phyloP scores from a whole-genome alignment of 768 basidiomycete genomes.

The Suillus luteus region DNA sequence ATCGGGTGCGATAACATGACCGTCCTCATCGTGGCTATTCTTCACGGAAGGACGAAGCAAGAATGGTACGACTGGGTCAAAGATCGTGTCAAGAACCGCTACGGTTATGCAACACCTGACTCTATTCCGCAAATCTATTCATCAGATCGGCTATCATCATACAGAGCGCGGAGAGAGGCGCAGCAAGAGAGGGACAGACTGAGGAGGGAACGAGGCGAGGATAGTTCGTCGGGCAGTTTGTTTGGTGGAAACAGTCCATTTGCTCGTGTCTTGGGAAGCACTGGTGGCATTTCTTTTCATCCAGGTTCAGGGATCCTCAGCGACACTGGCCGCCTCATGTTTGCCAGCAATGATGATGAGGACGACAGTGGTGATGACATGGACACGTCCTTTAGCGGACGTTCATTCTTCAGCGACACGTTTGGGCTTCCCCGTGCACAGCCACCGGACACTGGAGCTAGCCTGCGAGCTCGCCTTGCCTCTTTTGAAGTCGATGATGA shows the following conservation, averaged over 20 bases:
- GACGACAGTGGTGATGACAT: slow-evolving; percentile 58
- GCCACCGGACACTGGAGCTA: slow-evolving; percentile 54
- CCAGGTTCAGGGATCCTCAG: slow-evolving; percentile 54
- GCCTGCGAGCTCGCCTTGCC: slow-evolving; percentile 61
- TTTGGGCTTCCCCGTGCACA: slow-evolving; percentile 44
- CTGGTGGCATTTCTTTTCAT: slow-evolving; percentile 67
- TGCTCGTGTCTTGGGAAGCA: slow-evolving; percentile 56
- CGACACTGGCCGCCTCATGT: slow-evolving; percentile 58
- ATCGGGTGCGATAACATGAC: slow-evolving; percentile 99
- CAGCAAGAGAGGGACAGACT: slow-evolving; percentile 49
- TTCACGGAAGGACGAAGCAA: slow-evolving; percentile 84
- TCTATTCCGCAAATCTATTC: slow-evolving; percentile 78
- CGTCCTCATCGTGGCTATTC: slow-evolving; percentile 83
- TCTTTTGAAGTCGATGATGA: slow-evolving; percentile 58
- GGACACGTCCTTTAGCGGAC: slow-evolving; percentile 26
- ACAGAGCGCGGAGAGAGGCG: slow-evolving; percentile 62
- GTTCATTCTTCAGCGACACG: slow-evolving; percentile 53
- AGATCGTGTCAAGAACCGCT: slow-evolving; percentile 72
- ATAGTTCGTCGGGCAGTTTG: slow-evolving; percentile 28
- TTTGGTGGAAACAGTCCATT: slow-evolving; percentile 42
- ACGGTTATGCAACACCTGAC: slow-evolving; percentile 79
- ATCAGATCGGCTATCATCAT: slow-evolving; percentile 60
- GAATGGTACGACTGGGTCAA: slow-evolving; percentile 93
- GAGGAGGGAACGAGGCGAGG: slow-evolving; percentile 39
- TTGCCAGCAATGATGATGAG: slow-evolving; percentile 58